Evolutionary conservation across 176 grass and related monocot species (phyloP).

Genomic region (Cocos nucifera): DNA sequence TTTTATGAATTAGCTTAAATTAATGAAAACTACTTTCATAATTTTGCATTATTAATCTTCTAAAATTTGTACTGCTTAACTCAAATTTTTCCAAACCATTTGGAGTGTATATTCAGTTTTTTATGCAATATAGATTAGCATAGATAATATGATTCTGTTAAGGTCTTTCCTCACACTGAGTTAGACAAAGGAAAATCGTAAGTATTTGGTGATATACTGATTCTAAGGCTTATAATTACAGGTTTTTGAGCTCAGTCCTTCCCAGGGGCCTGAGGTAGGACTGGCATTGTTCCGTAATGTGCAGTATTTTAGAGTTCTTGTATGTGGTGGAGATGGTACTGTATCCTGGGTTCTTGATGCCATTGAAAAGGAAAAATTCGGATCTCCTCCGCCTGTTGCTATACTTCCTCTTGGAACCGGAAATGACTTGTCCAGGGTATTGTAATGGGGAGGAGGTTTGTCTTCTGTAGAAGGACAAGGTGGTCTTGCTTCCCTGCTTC

Average conservation of each 20-base stretch:
- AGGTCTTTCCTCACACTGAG: no score
- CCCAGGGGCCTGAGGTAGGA: constrained; percentile 75
- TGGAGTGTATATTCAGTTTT: no score
- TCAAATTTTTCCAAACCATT: no score
- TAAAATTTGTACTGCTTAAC: no score
- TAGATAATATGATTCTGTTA: no score
- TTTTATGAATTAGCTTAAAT: no score
- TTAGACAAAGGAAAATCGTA: no score
- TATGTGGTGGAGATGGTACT: constrained; percentile 93
- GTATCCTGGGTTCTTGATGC: constrained; percentile 84
- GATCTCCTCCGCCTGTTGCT: constrained; percentile 85
- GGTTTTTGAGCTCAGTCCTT: constrained; percentile 83
- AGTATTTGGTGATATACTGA: no score
- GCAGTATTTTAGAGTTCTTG: constrained; percentile 80
- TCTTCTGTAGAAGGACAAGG: constrained; percentile 73
- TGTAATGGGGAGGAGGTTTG: constrained; percentile 81
- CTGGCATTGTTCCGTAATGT: constrained; percentile 56
- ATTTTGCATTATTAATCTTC: no score
- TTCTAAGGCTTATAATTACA: constrained; percentile 25
- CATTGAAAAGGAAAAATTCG: constrained; percentile 72
- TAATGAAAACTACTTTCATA: no score
- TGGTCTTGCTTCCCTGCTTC: constrained; percentile 55
- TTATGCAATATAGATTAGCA: no score
- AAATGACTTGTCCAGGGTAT: constrained; percentile 72
- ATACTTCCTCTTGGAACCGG: constrained; percentile 91